phyloP scores from a whole-genome alignment of 1,139 yeast species.

The Meyerozyma elateridarum region DNA sequence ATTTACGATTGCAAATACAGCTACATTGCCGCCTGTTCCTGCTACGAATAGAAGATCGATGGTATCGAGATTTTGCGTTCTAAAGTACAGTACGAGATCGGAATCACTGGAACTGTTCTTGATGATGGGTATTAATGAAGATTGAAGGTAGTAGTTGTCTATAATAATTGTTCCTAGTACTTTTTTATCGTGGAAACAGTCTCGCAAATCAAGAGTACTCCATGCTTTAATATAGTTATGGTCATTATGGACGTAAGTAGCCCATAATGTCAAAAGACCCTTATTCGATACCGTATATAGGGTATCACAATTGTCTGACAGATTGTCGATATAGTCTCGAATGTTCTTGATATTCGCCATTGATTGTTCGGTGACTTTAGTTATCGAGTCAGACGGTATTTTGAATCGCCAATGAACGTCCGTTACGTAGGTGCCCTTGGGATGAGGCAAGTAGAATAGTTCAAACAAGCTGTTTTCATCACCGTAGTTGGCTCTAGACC shows the following conservation, averaged over 20 bases:
- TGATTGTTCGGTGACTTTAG: slow-evolving; percentile 18
- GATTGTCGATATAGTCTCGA: slow-evolving; percentile 27
- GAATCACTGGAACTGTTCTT: slow-evolving; percentile 7
- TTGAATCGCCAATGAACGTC: slow-evolving; percentile 23
- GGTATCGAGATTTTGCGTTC: slow-evolving; percentile 7
- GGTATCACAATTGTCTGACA: slow-evolving; percentile 32
- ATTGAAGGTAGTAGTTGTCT: slow-evolving; percentile 51
- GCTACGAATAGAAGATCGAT: slow-evolving; percentile 55
- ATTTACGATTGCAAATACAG: slow-evolving; percentile 48
- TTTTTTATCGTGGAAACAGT: slow-evolving; percentile 16
- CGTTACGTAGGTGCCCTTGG: slow-evolving; percentile 44
- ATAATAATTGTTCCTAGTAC: slow-evolving; percentile 44
- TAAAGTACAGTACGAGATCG: slow-evolving; percentile 9
- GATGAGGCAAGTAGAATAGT: slow-evolving; percentile 63
- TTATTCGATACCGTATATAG: slow-evolving; percentile 61
- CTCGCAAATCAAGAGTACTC: slow-evolving; percentile 48
- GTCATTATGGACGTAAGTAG: slow-evolving; percentile 59
- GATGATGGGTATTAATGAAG: slow-evolving; percentile 16
- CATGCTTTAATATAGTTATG: slow-evolving; percentile 57
- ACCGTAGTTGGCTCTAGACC: slow-evolving; percentile 75
- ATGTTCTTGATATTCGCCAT: slow-evolving; percentile 39
- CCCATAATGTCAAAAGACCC: slow-evolving; percentile 62
- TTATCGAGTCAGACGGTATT: slow-evolving; percentile 6
- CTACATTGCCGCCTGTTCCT: slow-evolving; percentile 40
- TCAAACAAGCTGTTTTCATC: slow-evolving; percentile 66